These are phyloP conservation scores for Heliocybe sulcata DNA, from an alignment of 1,284 basidiomycete species.

Conservation along the genomic window DNA sequence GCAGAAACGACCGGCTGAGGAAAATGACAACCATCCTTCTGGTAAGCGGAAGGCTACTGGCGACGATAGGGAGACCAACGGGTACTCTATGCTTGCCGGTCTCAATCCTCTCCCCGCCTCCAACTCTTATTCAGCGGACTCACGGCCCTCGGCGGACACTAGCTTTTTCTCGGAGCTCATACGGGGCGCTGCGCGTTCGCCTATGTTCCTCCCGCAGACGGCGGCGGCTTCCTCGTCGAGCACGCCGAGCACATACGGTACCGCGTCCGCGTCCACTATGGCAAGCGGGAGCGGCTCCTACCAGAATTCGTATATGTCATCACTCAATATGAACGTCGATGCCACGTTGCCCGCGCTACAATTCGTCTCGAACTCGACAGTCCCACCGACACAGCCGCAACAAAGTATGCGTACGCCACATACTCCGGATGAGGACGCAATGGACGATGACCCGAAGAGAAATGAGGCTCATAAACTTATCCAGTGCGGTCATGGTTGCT, in stretches of 20 bases:
- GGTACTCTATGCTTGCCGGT: constrained; percentile 7
- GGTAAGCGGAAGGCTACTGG: constrained; percentile 42
- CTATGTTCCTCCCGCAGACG: constrained; percentile 51
- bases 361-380: constrained; percentile 25
- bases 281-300: constrained; percentile 32
- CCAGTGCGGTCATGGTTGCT: constrained; percentile 35
- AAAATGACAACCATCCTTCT: constrained; percentile 31
- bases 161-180: constrained; percentile 57
- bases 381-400: constrained; percentile 16
- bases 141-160: constrained; percentile 31
- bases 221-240: constrained; percentile 28
- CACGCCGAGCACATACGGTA: constrained; percentile 30
- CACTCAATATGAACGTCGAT: constrained; percentile 50
- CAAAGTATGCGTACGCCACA: constrained; percentile 16
- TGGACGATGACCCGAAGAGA: constrained; percentile 59
- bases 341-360: constrained; percentile 40
- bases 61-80: constrained; percentile 37
- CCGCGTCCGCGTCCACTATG: constrained; percentile 13
- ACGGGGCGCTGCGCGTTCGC: constrained; percentile 46
- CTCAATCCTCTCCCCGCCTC: constrained; percentile 22
- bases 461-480: constrained; percentile 79
- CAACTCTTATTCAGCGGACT: constrained; percentile 26
- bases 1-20: constrained; percentile 40
- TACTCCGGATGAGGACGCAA: constrained; percentile 36
- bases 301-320: constrained; percentile 44